Evolutionary conservation across 1,284 basidiomycete genomes (phyloP), one percentile per base, ranked within the genome.

Genomic region (Malassezia caprae): DNA sequence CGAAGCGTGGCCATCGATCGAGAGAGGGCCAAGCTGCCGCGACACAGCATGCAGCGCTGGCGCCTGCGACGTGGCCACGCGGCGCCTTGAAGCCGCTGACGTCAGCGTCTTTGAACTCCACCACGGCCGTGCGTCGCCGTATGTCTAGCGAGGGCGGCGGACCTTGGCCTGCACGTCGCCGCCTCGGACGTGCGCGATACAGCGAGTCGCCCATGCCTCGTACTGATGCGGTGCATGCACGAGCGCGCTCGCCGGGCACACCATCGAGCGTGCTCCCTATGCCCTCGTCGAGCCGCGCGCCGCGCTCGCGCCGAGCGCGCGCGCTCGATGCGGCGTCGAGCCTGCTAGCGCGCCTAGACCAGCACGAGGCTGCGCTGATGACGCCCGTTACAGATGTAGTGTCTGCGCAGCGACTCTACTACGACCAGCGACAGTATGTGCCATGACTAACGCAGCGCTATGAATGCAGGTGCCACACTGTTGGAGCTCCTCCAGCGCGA

Each of bases 401-500:
- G 5, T 34, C 21, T 2, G 35, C 34, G 5, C 3, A 23, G 31
- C 27, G 26, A 13, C 37, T 49, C 7, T 40, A 30, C 17, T 26
- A 23, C 15, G 19, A 45, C 27, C 51, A 52, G 27, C 39, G 28
- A 19, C 21, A 12, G 37, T 48, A 19, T 34, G 32, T 39, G 11
- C n/a, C 3, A 2, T 8, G 15, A 3, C 44, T 46, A 8, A 46
- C 44, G 8, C 34, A 35, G 46, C 13, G 39, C 39, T 21, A 30
- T 49, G 12, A 21, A 40, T 21, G 31, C 12, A 2, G 42, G 41
- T 23, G 21, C 34, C 5, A 12, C 45, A 15, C 40, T 54, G 5
- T 8, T 54, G n/a, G 52, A 54, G 31, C 39, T 43, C 12, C 31
- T 54, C 4, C 37, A 54, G 41, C 31, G 32, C 31, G 46, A 31